Evolutionary conservation across 306 rosid genomes (phyloP).

Genomic region (Corylus americana): DNA sequence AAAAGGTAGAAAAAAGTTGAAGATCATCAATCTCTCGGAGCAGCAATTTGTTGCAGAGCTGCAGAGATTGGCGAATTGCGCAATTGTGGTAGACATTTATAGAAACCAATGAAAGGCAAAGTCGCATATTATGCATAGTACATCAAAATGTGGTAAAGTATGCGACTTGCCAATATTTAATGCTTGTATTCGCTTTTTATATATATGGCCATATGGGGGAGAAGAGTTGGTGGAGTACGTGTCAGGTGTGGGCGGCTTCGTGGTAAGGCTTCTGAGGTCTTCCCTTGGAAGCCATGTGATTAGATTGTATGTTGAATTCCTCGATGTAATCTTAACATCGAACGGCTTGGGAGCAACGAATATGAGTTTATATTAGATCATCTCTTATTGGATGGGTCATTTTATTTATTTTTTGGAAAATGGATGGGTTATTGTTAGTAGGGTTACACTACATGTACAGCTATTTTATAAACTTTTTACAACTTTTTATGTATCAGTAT

Average conservation of each 20-base stretch:
- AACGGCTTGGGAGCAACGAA: no score
- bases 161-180: not conserved
- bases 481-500: no score
- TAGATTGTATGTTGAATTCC: not conserved
- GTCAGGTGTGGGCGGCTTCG: not conserved
- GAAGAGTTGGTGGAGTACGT: not conserved
- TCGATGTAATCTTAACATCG: not conserved
- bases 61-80: constrained; percentile 29
- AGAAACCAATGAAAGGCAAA: constrained; percentile 29
- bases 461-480: no score
- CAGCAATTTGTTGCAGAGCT: constrained; percentile 34
- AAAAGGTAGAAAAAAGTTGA: not conserved
- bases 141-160: constrained; percentile 20
- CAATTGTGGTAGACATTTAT: constrained; percentile 23
- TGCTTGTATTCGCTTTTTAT: not conserved
- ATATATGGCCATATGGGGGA: not conserved
- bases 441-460: no score
- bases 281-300: not conserved
- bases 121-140: not conserved
- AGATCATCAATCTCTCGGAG: constrained; percentile 5
- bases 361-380: no score
- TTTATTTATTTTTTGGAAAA: no score
- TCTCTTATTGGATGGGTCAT: no score
- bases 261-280: not conserved
- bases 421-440: no score